Base-by-base conservation (phyloP, 2,329 filamentous ascomycete species). In the Exophiala sp. region DNA sequence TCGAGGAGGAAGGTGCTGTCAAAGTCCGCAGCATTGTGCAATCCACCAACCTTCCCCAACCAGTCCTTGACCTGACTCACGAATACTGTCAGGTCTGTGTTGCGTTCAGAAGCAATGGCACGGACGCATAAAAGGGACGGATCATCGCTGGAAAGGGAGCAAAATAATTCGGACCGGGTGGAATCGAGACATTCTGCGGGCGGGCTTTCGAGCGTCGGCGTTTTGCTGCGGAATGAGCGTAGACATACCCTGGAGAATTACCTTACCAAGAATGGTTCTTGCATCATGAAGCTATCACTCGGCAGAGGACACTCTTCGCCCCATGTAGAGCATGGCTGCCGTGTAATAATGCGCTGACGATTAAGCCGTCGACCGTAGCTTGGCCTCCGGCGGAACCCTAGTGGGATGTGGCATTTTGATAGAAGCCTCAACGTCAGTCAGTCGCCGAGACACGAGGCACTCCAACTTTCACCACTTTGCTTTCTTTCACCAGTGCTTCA, bases 21-120 rank as follows among this genome's bases (percentile, higher is more conserved):
- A 99, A 99, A 75, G 88, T 99, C 50, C 83, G 94, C 67, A 96
- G 91, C 71, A 96, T 99, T 67, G 91, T 99, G 50, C 94, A 99
- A 72, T 91, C 92, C 1, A 97, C 92, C 2, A 96, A 88, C 69
- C 75, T 99, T 58, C 91, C 92, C 9, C 94, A 97, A 72, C 86
- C 88, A 55, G 91, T 99, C 36, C 80, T 97, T 50, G 92, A 97
- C 69, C 76, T 99, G 55, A 97, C 94, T 21, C 92, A 99, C 71
- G 89, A 96, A 69, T 99, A 99, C 69, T 94, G 92, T 16, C 89
- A 90, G 52, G 78, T 99, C 34, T 99, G 94, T 69, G 91, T 92
- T 16, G 91, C 90, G 0, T 99, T 99, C 75, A 84, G 91, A 65
- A 97, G 91, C 80, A 95, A 86, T 66, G 94, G 94, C 3, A 95